These are phyloP conservation scores for Ambrosia artemisiifolia DNA, from an alignment of 129 eudicot genomes.

Conservation along the genomic window DNA sequence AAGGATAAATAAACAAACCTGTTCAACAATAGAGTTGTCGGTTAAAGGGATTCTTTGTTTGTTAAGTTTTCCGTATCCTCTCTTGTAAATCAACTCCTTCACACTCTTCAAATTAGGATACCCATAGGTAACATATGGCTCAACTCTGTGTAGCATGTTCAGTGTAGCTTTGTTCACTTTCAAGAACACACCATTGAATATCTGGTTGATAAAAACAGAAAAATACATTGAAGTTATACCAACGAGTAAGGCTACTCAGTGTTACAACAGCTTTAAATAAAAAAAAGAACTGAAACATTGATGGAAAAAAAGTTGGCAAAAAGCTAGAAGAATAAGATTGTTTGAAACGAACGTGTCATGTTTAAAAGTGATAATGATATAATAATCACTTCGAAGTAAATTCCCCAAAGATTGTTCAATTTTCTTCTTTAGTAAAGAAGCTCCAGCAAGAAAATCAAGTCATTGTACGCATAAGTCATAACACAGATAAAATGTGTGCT, in stretches of 20 bases:
- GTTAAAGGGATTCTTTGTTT: constrained; percentile 60
- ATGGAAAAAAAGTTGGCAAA: too few relatives aligned
- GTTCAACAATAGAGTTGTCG: constrained; percentile 55
- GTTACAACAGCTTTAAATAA: background rate
- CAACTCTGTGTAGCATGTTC: constrained; percentile 73
- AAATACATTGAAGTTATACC: background rate
- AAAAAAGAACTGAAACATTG: background rate
- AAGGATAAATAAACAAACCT: constrained; percentile 22
- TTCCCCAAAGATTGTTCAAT: background rate
- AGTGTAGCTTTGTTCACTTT: constrained; percentile 44
- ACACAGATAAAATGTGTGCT: background rate
- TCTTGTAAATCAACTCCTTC: constrained; percentile 62
- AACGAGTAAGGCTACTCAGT: background rate
- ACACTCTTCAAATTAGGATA: constrained; percentile 69
- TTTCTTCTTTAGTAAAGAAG: too few relatives aligned
- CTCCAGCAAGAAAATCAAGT: background rate
- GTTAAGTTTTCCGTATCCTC: constrained; percentile 65
- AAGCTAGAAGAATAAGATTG: too few relatives aligned
- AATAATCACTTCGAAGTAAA: background rate
- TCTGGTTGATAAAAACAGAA: background rate
- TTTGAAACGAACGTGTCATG: background rate
- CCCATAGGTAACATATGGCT: constrained; percentile 73
- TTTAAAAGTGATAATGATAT: background rate
- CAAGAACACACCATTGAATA: constrained; percentile 9
- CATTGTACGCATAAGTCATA: background rate